These are phyloP conservation scores for Entoloma clypeatum DNA, from an alignment of 1,284 basidiomycete species.

Conservation along the genomic window DNA sequence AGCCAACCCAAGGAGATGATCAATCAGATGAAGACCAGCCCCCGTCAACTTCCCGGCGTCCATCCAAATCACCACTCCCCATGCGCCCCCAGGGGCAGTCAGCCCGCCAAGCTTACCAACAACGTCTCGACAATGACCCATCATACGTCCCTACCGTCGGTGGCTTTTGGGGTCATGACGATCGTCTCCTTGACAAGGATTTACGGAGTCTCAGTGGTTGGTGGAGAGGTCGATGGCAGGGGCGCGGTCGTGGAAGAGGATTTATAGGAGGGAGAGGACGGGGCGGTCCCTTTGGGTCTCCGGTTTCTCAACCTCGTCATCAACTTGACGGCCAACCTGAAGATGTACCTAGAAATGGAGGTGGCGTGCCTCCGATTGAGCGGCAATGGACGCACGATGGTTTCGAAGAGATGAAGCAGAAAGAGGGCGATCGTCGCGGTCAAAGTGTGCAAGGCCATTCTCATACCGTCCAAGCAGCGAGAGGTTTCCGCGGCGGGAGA, in stretches of 20 bases:
- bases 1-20: slow-evolving; percentile 19
- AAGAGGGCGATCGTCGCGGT: slow-evolving; percentile 55
- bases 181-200: slow-evolving; percentile 74
- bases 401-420: slow-evolving; percentile 76
- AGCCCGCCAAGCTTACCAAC: slow-evolving; percentile 73
- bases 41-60: slow-evolving; percentile 33
- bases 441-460: slow-evolving; percentile 27
- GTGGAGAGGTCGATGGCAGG: slow-evolving; percentile 78
- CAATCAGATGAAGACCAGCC: slow-evolving; percentile 21
- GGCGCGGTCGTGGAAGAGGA: slow-evolving; percentile 59
- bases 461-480: slow-evolving; percentile 28
- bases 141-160: slow-evolving; percentile 84
- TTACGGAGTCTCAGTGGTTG: slow-evolving; percentile 72
- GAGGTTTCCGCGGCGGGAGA: slow-evolving; percentile 37
- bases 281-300: slow-evolving; percentile 37
- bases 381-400: slow-evolving; percentile 77
- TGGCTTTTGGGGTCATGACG: slow-evolving; percentile 90
- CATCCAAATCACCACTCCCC: slow-evolving; percentile 19
- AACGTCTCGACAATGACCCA: slow-evolving; percentile 75
- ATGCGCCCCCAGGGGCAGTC: slow-evolving; percentile 49
- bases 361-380: slow-evolving; percentile 55
- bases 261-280: slow-evolving; percentile 57
- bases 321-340: slow-evolving; percentile 20
- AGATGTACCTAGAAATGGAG: slow-evolving; percentile 16
- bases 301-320: slow-evolving; percentile 3